Evolutionary conservation across 2,329 filamentous ascomycete genomes (phyloP), one percentile per base, ranked within the genome.

Genomic region (Penicillium sp.): DNA sequence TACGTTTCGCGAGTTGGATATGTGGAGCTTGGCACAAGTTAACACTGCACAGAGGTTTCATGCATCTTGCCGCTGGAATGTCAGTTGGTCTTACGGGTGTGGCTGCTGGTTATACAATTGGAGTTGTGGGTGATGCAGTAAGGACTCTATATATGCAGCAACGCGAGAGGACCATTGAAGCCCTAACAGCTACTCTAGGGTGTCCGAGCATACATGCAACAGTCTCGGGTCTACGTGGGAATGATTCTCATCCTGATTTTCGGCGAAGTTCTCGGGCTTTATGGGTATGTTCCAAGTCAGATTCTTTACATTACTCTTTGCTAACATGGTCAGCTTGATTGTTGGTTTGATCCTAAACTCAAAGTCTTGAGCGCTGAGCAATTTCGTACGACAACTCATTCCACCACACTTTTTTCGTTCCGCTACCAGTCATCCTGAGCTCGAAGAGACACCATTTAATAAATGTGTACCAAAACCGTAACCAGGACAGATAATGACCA

Each of bases 231-330:
- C 65, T 99, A 97, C 69, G 94, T 99, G 49, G 94, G 94, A 76
- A 97, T 97, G 94, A 93, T 99, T 47, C 80, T 99, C 69, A 97
- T 97, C 67, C 84, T 97, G 63, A 99, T 99, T 85, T 99, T 99
- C 74, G 94, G 91, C 57, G 94, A 99, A 82, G 94, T 99, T 19
- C 75, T 99, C 73, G 94, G 94, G 75, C 87, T 99, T 33, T 99
- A 99, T 71, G 94, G 94, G 91, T 96, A 82, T 66, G 88, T 66
- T 45, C 19, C 25, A 33, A 49, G 13, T 35, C 44, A 23, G 39
- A 50, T 19, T 21, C 13, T 23, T 23, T 17, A 27, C 3, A 38
- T 35, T 19, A n/a, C 35, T 49, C 6, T 43, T 43, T 59, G 60
- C 64, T 73, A 65, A 71, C 63, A 21, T 25, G 49, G 25, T 41